Evolutionary conservation across 768 basidiomycete species (phyloP).

Genomic region (Saitozyma sp.): DNA sequence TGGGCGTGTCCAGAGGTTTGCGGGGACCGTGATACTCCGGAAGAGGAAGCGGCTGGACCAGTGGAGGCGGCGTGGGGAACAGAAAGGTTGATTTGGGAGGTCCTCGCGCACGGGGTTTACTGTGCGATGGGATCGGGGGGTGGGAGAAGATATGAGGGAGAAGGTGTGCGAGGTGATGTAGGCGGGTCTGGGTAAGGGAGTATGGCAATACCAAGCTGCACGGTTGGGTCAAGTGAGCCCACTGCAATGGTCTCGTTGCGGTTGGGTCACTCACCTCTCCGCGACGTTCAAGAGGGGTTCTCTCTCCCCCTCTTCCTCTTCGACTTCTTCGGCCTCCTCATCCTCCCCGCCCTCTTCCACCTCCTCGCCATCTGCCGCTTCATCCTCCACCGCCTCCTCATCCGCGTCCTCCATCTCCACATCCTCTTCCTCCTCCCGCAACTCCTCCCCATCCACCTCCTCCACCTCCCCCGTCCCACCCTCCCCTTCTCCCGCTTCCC

Average conservation of each 20-base stretch:
- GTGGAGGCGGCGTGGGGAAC: constrained; percentile 34
- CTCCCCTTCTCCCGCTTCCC: neutral
- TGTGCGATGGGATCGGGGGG: constrained; percentile 38
- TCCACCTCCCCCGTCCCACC: constrained; percentile 7
- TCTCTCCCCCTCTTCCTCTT: constrained; percentile 27
- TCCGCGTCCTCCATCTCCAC: neutral
- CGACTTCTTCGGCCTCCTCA: constrained; percentile 32
- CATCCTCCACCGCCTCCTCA: constrained; percentile 9
- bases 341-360: constrained; percentile 13
- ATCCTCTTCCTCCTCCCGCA: constrained; percentile 9
- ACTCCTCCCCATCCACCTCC: neutral
- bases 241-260: constrained; percentile 2
- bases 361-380: neutral
- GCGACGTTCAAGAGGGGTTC: constrained; percentile 26
- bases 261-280: constrained; percentile 33
- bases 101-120: constrained; percentile 27
- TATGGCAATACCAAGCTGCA: constrained; percentile 30
- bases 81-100: constrained; percentile 31
- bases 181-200: constrained; percentile 39
- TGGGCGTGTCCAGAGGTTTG: constrained; percentile 5
- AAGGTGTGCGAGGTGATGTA: constrained; percentile 36
- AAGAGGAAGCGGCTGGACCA: constrained; percentile 26
- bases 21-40: constrained; percentile 39
- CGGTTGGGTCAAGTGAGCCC: neutral
- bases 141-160: constrained; percentile 45